Base-by-base conservation (phyloP, 306 rosid genomes). In the Ormosia semicastrata region DNA sequence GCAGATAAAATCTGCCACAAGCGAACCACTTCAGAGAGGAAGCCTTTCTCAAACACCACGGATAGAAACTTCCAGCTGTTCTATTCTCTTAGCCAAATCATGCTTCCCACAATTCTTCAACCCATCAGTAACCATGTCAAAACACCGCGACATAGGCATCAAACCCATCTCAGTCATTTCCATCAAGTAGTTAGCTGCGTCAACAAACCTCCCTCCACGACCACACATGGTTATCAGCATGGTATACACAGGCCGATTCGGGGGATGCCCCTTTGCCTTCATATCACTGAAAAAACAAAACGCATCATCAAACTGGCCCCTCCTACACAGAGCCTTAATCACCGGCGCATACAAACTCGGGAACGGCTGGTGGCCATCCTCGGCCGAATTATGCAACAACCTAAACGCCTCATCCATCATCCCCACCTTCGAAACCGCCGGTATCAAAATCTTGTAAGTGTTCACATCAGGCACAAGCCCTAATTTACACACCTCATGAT, bases 151-250 rank as follows among this genome's bases (percentile, higher is more conserved):
- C 47, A 93, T 91, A 0, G 97, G 98, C 1, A 88, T 87, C 89
- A 91, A 87, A 37, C 98, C 99, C 18, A 86, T 47, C 80, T 91
- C 97, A 4, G 96, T 85, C 99, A 95, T 95, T 71, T 95, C 99
- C 83, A 90, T 30, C 76, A 95, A 79, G 54, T 87, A 93, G 58
- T 93, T 93, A 0, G 97, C 98, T 0, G 98, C 98, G 14, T 93
- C 98, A 44, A 95, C 82, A 47, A 89, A 89, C 63, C 86, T 82
- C n/a, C 99, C 96, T 46, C 92, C 98, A 0, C 97, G 92, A 5
- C 98, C 95, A 69, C 92, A 85, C 98, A 92, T 93, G 0, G 99
- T 93, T 64, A 95, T 93, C 87, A 93, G 57, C 99, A 92, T 93
- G 0, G 99, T 91, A 62, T 93, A 95, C 6, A 93, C 93, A 0